Base-by-base conservation (phyloP, 768 basidiomycete species). In the Suillus fuscotomentosus region DNA sequence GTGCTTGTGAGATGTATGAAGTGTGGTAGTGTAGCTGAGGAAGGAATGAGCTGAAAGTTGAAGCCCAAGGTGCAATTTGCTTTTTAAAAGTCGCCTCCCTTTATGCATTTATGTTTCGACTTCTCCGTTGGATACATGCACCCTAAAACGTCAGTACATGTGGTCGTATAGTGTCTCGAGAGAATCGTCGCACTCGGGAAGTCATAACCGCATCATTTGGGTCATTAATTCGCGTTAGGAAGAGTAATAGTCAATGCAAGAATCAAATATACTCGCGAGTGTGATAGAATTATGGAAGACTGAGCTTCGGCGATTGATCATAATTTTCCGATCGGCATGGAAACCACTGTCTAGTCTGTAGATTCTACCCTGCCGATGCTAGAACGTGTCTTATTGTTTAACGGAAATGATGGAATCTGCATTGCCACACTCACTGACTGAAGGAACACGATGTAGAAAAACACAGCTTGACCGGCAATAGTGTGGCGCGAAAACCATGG, bases 91-190 rank as follows among this genome's bases (percentile, higher is more conserved):
- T n/a, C 20, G 51, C n/a, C 5, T 43, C 47, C 1, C 61, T 72
- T 75, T 75, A 73, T 73, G 67, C 36, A 53, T 61, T 15, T 15
- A 56, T 31, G 9, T 5, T 55, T 51, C 20, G 62, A 48, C 53
- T 24, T 69, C 60, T 36, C 64, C 22, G 66, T 70, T 70, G 0
- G 63, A 68, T 8, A 64, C 51, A 31, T 70, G 13, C 47, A 47
- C 48, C 63, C 38, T 41, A 31, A 34, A 64, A 64, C 36, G 11
- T 55, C 38, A 5, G 17, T 53, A 27, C 31, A 34, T 27, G n/a
- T 10, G 31, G 3, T 11, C 13, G n/a, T 45, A 9, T 38, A 36
- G 48, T n/a, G 20, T 48, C 42, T 50, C 60, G 17, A 41, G 17
- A 38, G 39, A 31, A 62, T 43, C 22, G 60, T 61, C 22, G 24